Base-by-base conservation (phyloP, 1,284 basidiomycete genomes). In the Boletus hoseneyae region DNA sequence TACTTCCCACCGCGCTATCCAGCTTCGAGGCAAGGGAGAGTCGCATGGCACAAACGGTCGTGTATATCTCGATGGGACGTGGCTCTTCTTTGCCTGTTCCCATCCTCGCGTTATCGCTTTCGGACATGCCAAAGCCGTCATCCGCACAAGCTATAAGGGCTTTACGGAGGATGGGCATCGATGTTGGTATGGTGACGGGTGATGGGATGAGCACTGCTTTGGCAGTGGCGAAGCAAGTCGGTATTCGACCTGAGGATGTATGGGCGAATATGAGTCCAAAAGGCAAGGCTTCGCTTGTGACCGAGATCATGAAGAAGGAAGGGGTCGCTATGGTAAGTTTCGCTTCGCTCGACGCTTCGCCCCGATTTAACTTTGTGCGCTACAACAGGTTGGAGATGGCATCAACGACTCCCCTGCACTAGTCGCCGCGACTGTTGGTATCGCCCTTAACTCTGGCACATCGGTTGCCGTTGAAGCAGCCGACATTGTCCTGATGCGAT, bases 361-460 rank as follows among this genome's bases (percentile, higher is more conserved):
- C 13, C 30, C 30, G 30, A 32, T 32, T 6, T 12, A 32, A 15
- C 6, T 6, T 15, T 13, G 6, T 47, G 29, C 13, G 43, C 42
- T 38, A 1, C 23, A 0, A 35, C 54, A 94, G 93, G 93, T 99
- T 42, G 97, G 97, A 18, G 97, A 99, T 68, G 97, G 97, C 16
- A 97, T 99, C 73, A 99, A 99, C 69, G 97, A 99, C 67, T 96
- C 94, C 1, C 96, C 95, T 1, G 97, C 96, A 1, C 84, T 99
- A 1, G 95, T 96, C 15, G 91, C 90, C 3, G 92, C 96, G 0
- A 92, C 93, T 2, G 88, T 99, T 29, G 97, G 97, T 21, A 96
- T 99, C 55, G 97, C 97, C 0, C 81, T 99, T 1, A 93, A 91
- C 16, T 92, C 92, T 0, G 97, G 97, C 19, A 95, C 97, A 6